Conservation (phyloP, 345 rosid species). For the Brassica napus region Da-Ae NC_063443.1:13938501-13939000, state of each 20-base stretch:
- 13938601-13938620: conserved; percentile 74
- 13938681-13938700: conserved; percentile 87
- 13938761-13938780: conserved; percentile 83
- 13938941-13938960: conserved; percentile 76
- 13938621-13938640: conserved; percentile 89
- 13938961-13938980: conserved; percentile 92
- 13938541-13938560: conserved; percentile 80
- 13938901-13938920: conserved; percentile 60
- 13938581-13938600: conserved; percentile 66
- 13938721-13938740: conserved; percentile 85
- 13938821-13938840: conserved; percentile 80
- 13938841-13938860: conserved; percentile 78
- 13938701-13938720: conserved; percentile 94
- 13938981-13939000: conserved; percentile 68
- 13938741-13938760: conserved; percentile 75
- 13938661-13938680: conserved; percentile 85
- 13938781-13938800: conserved; percentile 54
- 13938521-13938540: conserved; percentile 79
- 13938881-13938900: conserved; percentile 81
- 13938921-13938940: conserved; percentile 71
- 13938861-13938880: conserved; percentile 80
- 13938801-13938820: conserved; percentile 49
- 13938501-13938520: conserved; percentile 70
- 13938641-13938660: conserved; percentile 98
- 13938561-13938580: conserved; percentile 52